These are phyloP conservation scores for Nadsonia fulvescens DNA, from an alignment of 805 yeast species.

Conservation along the genomic window DNA sequence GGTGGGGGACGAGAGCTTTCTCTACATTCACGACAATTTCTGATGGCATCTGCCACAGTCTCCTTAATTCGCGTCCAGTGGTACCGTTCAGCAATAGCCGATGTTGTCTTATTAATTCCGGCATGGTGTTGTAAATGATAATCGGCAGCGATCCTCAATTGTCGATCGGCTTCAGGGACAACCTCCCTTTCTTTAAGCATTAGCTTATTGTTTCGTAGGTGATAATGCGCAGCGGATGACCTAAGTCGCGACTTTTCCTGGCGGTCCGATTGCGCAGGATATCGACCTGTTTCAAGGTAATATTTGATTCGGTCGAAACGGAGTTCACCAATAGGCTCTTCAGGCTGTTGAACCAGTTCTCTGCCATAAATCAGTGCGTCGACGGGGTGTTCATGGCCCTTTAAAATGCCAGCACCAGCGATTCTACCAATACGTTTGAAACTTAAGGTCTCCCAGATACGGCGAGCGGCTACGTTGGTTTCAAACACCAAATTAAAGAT, in stretches of 20 bases:
- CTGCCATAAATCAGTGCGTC: constrained; percentile 77
- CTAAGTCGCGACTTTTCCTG: constrained; percentile 79
- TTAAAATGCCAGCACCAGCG: constrained; percentile 75
- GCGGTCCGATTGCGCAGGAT: constrained; percentile 69
- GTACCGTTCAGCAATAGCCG: constrained; percentile 56
- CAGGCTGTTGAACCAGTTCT: constrained; percentile 42
- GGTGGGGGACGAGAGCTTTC: constrained; percentile 22
- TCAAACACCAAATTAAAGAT: constrained; percentile 78
- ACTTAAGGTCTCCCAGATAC: constrained; percentile 56
- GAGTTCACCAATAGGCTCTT: constrained; percentile 23
- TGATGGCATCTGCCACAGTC: constrained; percentile 64
- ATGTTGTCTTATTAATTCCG: constrained; percentile 79
- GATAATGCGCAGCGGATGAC: constrained; percentile 59
- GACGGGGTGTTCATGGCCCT: constrained; percentile 69
- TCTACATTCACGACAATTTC: constrained; percentile 59
- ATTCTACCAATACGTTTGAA: constrained; percentile 67
- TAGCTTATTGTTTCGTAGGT: constrained; percentile 51
- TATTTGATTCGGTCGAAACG: constrained; percentile 62
- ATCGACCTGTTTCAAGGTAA: constrained; percentile 67
- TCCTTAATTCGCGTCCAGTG: constrained; percentile 88
- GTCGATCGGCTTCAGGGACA: constrained; percentile 57
- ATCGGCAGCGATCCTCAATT: constrained; percentile 53
- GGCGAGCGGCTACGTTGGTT: constrained; percentile 66
- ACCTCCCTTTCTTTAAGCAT: constrained; percentile 69
- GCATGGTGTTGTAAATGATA: constrained; percentile 56